Percentiles rank a stretch among this genome's conserved stretches.
Conservation (phyloP, 768 basidiomycete genomes). For the Punctularia strigosozonata region DNA sequence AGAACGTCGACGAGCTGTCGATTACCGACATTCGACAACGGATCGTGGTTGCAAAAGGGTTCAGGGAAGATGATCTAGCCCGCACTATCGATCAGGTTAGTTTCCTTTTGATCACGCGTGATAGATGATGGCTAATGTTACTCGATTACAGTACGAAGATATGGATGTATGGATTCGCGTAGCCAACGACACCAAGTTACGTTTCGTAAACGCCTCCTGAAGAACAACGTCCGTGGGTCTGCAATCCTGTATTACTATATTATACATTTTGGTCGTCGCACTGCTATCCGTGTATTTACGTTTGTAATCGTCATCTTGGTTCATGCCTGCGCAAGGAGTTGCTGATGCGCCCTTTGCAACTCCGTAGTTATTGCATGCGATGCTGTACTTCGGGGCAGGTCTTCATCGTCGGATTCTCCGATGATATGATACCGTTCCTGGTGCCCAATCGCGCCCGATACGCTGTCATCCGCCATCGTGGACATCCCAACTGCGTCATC, state of each 20-base stretch:
- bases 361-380: too few species aligned
- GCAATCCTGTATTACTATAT: background rate
- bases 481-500: background rate
- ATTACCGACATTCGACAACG: slow-evolving; percentile 84
- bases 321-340: too few species aligned
- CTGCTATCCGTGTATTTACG: too few species aligned
- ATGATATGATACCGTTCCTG: too few species aligned
- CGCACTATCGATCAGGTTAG: slow-evolving; percentile 73
- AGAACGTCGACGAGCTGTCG: slow-evolving; percentile 43
- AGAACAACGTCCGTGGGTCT: background rate
- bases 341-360: too few species aligned
- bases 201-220: slow-evolving; percentile 34
- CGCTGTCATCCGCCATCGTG: too few species aligned
- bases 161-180: slow-evolving; percentile 71
- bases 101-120: slow-evolving; percentile 3
- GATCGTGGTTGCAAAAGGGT: slow-evolving; percentile 76
- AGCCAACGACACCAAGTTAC: slow-evolving; percentile 75
- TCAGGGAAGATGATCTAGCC: slow-evolving; percentile 84
- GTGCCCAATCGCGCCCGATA: too few species aligned
- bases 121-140: slow-evolving; percentile 7
- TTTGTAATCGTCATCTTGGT: too few species aligned
- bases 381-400: too few species aligned
- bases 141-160: slow-evolving; percentile 63
- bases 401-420: too few species aligned
- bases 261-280: too few species aligned